A percentile compares a stretch with the other conserved stretches of the same genome.
Conservation (phyloP, 2,329 filamentous ascomycete genomes). For the Claviceps humidiphila region DNA sequence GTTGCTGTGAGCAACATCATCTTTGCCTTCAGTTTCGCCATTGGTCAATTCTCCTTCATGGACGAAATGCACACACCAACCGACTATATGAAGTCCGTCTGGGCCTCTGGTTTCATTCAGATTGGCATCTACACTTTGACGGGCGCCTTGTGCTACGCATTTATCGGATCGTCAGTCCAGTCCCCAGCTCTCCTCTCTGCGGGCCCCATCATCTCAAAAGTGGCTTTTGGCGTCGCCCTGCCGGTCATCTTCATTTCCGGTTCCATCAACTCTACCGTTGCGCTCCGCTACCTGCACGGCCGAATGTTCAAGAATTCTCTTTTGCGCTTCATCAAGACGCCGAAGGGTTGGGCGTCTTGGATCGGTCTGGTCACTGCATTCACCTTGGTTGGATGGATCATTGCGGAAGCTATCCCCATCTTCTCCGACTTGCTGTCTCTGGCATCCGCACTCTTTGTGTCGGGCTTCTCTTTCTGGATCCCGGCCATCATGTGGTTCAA, state of each 20-base stretch:
- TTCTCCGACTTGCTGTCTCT: constrained; percentile 53
- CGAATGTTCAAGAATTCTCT: constrained; percentile 30
- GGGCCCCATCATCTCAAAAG: constrained; percentile 42
- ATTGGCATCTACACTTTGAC: constrained; percentile 54
- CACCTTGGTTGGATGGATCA: constrained; percentile 53
- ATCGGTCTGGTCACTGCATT: constrained; percentile 38
- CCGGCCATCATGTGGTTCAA: constrained; percentile 29
- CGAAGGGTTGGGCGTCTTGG: constrained; percentile 41
- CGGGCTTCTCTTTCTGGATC: constrained; percentile 23
- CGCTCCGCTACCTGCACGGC: constrained; percentile 30
- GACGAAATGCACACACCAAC: constrained; percentile 37
- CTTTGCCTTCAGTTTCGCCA: constrained; percentile 50
- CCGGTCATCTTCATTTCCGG: constrained; percentile 65
- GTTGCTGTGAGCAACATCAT: constrained; percentile 56
- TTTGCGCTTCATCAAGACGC: constrained; percentile 33
- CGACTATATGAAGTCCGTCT: constrained; percentile 41
- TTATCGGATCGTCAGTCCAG: constrained; percentile 46
- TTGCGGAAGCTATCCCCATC: constrained; percentile 59
- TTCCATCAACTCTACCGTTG: constrained; percentile 47
- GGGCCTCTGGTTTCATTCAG: constrained; percentile 47
- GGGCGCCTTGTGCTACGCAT: constrained; percentile 56
- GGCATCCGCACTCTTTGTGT: constrained; percentile 34
- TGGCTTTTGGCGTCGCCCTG: constrained; percentile 57
- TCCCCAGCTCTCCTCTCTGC: constrained; percentile 58
- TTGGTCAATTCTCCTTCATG: constrained; percentile 40